phyloP scores from a whole-genome alignment of 2,329 filamentous ascomycete genomes.

The Colletotrichum somersetense region DNA sequence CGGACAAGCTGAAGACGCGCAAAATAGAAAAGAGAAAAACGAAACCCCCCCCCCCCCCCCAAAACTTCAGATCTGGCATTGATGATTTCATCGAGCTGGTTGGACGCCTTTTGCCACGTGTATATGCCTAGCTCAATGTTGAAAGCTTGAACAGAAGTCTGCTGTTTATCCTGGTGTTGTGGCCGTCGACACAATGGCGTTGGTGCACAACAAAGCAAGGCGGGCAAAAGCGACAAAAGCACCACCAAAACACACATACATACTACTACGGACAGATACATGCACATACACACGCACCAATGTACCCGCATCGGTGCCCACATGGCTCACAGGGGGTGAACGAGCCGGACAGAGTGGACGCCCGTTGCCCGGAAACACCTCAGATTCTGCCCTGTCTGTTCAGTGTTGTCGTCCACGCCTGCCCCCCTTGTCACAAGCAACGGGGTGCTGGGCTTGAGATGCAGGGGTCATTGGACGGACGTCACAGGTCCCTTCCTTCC shows the following conservation, averaged over 20 bases:
- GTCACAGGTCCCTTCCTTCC: conserved; percentile 33
- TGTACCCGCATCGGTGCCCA: conserved; percentile 3
- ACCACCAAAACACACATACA: background rate
- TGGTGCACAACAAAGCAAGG: background rate
- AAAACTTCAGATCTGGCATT: background rate
- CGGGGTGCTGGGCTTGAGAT: conserved; percentile 24
- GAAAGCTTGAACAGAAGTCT: background rate
- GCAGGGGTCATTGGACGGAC: conserved; percentile 34
- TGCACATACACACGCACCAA: background rate
- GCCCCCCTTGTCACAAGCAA: conserved; percentile 32
- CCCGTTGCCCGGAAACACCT: conserved; percentile 41
- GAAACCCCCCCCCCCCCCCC: too few species aligned
- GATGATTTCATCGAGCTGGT: background rate
- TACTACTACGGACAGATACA: background rate
- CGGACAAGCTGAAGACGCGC: background rate
- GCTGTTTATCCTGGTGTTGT: background rate
- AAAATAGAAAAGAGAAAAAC: background rate
- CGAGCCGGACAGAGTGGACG: conserved; percentile 29
- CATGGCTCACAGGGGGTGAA: conserved; percentile 21
- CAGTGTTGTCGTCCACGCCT: background rate
- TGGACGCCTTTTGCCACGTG: background rate
- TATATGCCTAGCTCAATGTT: background rate
- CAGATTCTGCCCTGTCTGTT: conserved; percentile 11
- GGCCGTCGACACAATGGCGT: background rate
- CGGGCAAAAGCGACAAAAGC: conserved; percentile 21